phyloP scores from a whole-genome alignment of 306 rosid species.

The Fragaria nilgerrensis region DNA sequence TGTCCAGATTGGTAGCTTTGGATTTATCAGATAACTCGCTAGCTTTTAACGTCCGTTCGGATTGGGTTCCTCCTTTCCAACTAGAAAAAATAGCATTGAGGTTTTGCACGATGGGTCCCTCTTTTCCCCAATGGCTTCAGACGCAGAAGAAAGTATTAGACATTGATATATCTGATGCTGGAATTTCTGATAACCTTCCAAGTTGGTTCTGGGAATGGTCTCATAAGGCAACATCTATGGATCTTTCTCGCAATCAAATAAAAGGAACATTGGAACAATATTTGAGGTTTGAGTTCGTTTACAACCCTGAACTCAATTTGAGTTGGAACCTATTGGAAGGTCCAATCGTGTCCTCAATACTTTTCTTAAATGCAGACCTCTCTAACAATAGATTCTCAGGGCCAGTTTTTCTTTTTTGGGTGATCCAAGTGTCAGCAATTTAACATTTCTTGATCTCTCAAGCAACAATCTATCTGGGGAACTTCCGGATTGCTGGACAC shows the following conservation, averaged over 20 bases:
- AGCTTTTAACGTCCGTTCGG: not conserved
- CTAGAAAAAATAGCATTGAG: not conserved
- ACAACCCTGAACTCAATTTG: not conserved
- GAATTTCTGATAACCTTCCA: conserved; percentile 10
- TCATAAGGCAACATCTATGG: not conserved
- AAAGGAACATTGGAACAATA: not conserved
- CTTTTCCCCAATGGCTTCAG: conserved; percentile 15
- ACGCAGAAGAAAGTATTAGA: not conserved
- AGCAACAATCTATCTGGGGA: conserved; percentile 11
- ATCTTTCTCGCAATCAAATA: conserved; percentile 22
- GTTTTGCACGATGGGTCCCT: not conserved
- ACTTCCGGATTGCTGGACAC: conserved; percentile 14
- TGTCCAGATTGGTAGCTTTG: not conserved
- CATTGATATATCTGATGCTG: not conserved
- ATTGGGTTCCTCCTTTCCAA: not conserved
- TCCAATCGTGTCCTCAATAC: not conserved
- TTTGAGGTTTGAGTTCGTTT: not conserved
- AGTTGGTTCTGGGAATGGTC: conserved; percentile 19
- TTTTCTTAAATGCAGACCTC: not conserved
- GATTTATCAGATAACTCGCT: not conserved
- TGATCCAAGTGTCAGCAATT: not conserved
- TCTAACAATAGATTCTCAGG: conserved; percentile 16
- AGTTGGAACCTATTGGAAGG: conserved; percentile 18
- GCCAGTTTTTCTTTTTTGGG: not conserved
- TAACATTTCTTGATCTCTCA: not conserved